Base-by-base conservation (phyloP, 192 early-diverging fungal genomes). In the Backusella macrospora region DNA sequence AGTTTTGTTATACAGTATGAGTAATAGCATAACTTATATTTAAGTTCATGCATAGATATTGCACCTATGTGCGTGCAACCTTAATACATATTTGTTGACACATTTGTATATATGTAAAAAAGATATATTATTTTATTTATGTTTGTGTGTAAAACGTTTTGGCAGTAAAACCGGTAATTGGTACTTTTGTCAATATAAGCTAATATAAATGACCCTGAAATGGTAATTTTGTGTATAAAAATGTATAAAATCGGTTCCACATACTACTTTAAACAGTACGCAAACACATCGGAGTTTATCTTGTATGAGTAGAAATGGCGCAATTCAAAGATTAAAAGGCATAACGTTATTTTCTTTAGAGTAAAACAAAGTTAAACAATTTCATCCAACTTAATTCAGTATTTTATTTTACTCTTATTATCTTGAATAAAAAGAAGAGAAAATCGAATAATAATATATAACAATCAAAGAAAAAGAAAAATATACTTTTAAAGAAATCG, bases 321-420 rank as follows among this genome's bases (percentile, higher is more conserved):
- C 52, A 59, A 59, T 59, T 59, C 26, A 59, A 59, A 59, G 52
- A 59, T 59, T n/a, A 59, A 59, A 59, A 59, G 52, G 52, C 52
- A 59, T 59, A 59, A 59, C 52, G 26, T 59, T 26, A 10, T 5
- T 59, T 59, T 59, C 26, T 59, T 59, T 34, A 34, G 29, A 34
- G 29, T 34, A 59, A 59, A 59, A 23, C 12, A 23, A 26, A 18
- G 3, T 59, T 59, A 26, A 23, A 59, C 21, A 3, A 59, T 26
- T 23, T 5, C 23, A 59, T 59, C 8, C 52, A 59, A 10, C 12
- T 21, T 59, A 26, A 59, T 5, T 59, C 21, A 26, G 13, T 49
- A 8, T 8, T 18, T 6, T n/a, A 34, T 34, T 34, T 34, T 49
- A 49, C 18, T 49, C 16, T 59, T 59, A 59, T 26, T 26, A 23